These are phyloP conservation scores for Arachnomyces sp. DNA, from an alignment of 2,329 filamentous ascomycete genomes.

Conservation along the genomic window DNA sequence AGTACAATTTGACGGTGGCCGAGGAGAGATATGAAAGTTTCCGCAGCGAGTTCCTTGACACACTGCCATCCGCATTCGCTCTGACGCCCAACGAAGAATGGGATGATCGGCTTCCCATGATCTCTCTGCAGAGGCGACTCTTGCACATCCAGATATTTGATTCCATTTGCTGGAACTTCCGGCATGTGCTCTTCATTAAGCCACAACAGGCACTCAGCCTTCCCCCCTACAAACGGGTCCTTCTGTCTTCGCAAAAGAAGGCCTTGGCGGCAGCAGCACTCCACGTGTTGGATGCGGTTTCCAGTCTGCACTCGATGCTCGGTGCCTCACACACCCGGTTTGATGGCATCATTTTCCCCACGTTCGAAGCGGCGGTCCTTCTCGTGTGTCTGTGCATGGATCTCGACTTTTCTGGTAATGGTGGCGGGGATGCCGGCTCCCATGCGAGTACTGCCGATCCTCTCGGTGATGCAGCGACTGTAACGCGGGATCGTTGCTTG, in stretches of 20 bases:
- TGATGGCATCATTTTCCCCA: slow-evolving; percentile 3
- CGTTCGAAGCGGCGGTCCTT: slow-evolving; percentile 3
- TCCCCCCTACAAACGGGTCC: slow-evolving; percentile 2
- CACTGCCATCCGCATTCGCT: slow-evolving; percentile 2
- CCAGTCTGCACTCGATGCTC: slow-evolving; percentile 1
- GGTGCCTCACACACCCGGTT: slow-evolving; percentile 2
- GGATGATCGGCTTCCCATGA: neutral
- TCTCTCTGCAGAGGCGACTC: slow-evolving; percentile 2
- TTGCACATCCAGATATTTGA: slow-evolving; percentile 3
- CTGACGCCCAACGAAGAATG: neutral
- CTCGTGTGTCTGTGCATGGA: slow-evolving; percentile 2
- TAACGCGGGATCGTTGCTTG: neutral
- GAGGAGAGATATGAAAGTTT: slow-evolving; percentile 3
- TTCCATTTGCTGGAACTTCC: slow-evolving; percentile 3
- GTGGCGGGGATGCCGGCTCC: too few relatives aligned
- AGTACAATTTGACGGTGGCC: neutral
- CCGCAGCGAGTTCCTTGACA: neutral
- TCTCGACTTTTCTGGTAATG: too few relatives aligned
- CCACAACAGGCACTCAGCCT: too few relatives aligned
- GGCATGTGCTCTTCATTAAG: too few relatives aligned
- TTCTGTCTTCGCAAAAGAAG: slow-evolving; percentile 1
- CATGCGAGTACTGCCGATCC: slow-evolving; percentile 1
- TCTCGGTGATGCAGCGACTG: neutral
- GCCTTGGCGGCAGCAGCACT: neutral
- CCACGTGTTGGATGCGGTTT: neutral